Base-by-base conservation (phyloP, 2,329 filamentous ascomycete genomes). In the Aspergillus pseudoglaucus region DNA sequence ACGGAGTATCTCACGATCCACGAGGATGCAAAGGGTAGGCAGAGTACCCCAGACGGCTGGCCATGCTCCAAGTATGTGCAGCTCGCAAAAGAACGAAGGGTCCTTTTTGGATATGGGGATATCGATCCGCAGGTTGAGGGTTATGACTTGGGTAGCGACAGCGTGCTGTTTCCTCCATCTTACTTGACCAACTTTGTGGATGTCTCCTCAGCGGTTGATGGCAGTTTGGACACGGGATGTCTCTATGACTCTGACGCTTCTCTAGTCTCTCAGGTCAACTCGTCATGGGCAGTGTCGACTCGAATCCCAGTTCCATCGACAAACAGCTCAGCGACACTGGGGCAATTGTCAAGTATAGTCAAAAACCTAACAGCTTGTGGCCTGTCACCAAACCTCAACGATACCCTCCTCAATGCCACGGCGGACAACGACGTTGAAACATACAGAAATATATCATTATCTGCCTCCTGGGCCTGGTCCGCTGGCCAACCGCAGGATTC, bases 401-500 rank as follows among this genome's bases (percentile, higher is more conserved):
- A 61, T 18, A 80, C 80, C 1, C 67, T 84, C 2, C 69, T 74
- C 39, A 71, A 73, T 48, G 53, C 60, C 17, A 80, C 78, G 8
- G 80, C 81, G 7, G 71, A 76, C 49, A 55, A 63, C 40, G 66
- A 77, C 48, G 60, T 71, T 25, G 52, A 55, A 4, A 51, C 61
- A 15, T 83, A 84, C 59, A 68, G 72, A 49, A 70, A 72, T 43
- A 75, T 78, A 50, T 74, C 75, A 1, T 65, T 74, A 40, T 72
- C 71, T 10, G 69, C 76, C 0, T 69, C 80, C 8, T 85, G 83
- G 81, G 76, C 79, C 17, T 86, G 82, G 81, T 77, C 74, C 1
- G 61, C 70, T 0, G 72, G 72, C 9, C 72, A 85, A 60, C 83
- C 83, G 1, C 58, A 63, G 27, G 80, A 79, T 49, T 65, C 63